phyloP scores from a whole-genome alignment of 31 red algal species.

The Odonthalia washingtoniensis region DNA sequence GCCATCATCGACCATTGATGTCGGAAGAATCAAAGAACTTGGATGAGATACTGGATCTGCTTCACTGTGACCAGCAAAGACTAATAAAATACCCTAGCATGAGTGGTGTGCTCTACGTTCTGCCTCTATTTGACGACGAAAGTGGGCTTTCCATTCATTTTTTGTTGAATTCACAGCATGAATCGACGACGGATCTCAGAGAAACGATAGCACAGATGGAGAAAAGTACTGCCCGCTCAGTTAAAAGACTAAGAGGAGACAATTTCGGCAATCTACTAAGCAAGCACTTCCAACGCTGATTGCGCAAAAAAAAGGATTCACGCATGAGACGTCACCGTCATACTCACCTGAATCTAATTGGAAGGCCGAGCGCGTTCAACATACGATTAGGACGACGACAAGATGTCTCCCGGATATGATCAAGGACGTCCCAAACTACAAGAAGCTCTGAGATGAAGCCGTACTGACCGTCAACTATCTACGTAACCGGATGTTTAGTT shows the following conservation, averaged over 20 bases:
- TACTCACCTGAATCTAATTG: slow-evolving; percentile 67
- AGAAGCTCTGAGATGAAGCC: slow-evolving; percentile 16
- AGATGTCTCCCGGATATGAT: slow-evolving; percentile 19
- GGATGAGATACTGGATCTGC: slow-evolving; percentile 12
- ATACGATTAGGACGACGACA: slow-evolving; percentile 29
- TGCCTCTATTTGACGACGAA: slow-evolving; percentile 20
- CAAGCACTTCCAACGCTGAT: slow-evolving; percentile 34
- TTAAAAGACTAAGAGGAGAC: slow-evolving; percentile 4
- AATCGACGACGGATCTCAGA: slow-evolving; percentile 8
- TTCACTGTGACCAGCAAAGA: slow-evolving; percentile 31
- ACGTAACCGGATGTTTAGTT: slow-evolving; percentile 40
- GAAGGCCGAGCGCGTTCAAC: slow-evolving; percentile 39
- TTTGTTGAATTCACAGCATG: neutral
- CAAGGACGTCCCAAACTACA: neutral
- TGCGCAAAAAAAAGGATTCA: neutral
- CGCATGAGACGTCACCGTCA: slow-evolving; percentile 33
- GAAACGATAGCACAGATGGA: slow-evolving; percentile 48
- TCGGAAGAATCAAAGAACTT: slow-evolving; percentile 12
- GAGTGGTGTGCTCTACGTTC: neutral
- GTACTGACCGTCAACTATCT: slow-evolving; percentile 23
- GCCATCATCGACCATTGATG: neutral
- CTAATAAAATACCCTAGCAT: neutral
- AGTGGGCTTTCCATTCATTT: slow-evolving; percentile 34
- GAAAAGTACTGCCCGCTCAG: neutral
- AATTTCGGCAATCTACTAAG: slow-evolving; percentile 25